Percentiles rank a stretch among this genome's conserved stretches.
Conservation (phyloP, 441 rosid species). For the Pelargonium australe region DNA sequence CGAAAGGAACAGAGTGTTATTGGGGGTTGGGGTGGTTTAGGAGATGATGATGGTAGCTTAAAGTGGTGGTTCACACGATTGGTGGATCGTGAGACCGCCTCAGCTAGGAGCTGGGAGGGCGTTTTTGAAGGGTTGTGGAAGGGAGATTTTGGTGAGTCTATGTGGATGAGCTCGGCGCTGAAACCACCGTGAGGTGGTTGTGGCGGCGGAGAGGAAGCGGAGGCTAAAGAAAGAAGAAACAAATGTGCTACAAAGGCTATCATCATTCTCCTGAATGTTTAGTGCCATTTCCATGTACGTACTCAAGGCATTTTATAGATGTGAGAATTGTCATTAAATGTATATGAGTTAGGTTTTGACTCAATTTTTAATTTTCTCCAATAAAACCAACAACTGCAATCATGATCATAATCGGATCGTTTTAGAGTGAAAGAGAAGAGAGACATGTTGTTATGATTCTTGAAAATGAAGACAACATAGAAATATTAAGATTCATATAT, state of each 20-base stretch:
- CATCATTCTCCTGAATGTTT: not conserved
- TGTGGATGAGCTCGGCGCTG: slow-evolving; percentile 20
- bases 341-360: too few relatives aligned
- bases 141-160: slow-evolving; percentile 26
- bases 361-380: too few relatives aligned
- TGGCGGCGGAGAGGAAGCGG: not conserved
- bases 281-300: too few relatives aligned
- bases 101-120: slow-evolving; percentile 3
- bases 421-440: too few relatives aligned
- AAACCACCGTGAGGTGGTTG: slow-evolving; percentile 15
- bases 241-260: not conserved
- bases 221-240: not conserved
- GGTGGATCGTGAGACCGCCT: slow-evolving; percentile 21
- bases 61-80: slow-evolving; percentile 6
- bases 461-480: not conserved
- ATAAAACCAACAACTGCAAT: too few relatives aligned
- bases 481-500: not conserved
- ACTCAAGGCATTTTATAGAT: too few relatives aligned
- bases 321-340: too few relatives aligned
- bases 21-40: not conserved
- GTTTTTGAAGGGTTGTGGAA: slow-evolving; percentile 15
- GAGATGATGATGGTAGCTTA: not conserved
- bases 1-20: too few relatives aligned
- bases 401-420: too few relatives aligned
- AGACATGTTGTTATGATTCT: not conserved